Conservation (phyloP, 2,329 filamentous ascomycete species). For the Lizonia empirigonia region DNA sequence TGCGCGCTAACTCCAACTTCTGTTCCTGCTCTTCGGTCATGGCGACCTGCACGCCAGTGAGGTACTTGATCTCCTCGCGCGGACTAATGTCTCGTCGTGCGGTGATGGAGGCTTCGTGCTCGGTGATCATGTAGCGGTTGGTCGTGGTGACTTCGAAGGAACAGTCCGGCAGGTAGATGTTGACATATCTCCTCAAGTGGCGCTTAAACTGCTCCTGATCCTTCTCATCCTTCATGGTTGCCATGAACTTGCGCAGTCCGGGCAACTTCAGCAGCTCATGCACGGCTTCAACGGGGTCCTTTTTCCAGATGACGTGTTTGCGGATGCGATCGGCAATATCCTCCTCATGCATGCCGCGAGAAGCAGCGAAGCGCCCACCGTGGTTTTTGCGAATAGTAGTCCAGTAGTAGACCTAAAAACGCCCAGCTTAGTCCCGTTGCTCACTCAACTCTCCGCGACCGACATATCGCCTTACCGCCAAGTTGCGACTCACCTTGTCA, state of each 20-base stretch:
- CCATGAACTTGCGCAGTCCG: conserved; percentile 74
- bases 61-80: conserved; percentile 87
- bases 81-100: conserved; percentile 79
- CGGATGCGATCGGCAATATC: conserved; percentile 65
- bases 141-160: conserved; percentile 93
- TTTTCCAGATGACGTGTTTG: conserved; percentile 72
- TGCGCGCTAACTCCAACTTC: conserved; percentile 77
- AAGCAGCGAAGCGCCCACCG: conserved; percentile 79
- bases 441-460: conserved; percentile 17
- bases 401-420: conserved; percentile 86
- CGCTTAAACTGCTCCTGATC: conserved; percentile 86
- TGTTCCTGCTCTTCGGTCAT: conserved; percentile 91
- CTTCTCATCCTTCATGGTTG: conserved; percentile 70
- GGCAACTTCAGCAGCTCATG: conserved; percentile 72
- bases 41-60: conserved; percentile 87
- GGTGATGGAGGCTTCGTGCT: conserved; percentile 85
- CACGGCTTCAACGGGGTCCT: conserved; percentile 74
- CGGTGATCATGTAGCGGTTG: conserved; percentile 91
- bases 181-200: conserved; percentile 88
- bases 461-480: conserved; percentile 4
- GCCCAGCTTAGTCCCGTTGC: conserved; percentile 21
- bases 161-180: conserved; percentile 91
- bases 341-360: conserved; percentile 75
- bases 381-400: conserved; percentile 94
- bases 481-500: conserved; percentile 73